Percentiles rank a stretch among this genome's conserved stretches.
Evolutionary conservation across 768 basidiomycete genomes (phyloP).

Genomic region (Amanita pseudoporphyria): DNA sequence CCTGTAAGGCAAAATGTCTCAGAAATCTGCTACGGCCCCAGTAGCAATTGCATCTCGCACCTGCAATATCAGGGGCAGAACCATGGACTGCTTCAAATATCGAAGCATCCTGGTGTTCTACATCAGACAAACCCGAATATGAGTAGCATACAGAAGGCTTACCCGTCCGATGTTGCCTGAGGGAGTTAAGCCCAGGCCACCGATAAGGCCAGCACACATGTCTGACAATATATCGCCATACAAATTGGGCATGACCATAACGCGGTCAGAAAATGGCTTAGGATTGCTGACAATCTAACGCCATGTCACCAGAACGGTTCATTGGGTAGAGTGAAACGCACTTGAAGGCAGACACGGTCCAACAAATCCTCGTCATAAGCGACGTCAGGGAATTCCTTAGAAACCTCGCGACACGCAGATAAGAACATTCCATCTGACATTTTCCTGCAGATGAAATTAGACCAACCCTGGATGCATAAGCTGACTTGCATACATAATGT

Average conservation of each 20-base stretch:
- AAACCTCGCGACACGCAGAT: conserved; percentile 91
- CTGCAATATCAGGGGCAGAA: conserved; percentile 98
- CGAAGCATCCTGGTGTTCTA: conserved; percentile 73
- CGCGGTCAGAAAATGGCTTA: conserved; percentile 84
- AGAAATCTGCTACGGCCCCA: not conserved
- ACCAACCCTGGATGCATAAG: not conserved
- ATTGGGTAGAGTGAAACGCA: conserved; percentile 19
- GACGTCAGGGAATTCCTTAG: conserved; percentile 91
- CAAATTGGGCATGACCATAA: conserved; percentile 99
- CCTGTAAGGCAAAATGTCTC: conserved; percentile 29
- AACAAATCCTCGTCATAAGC: conserved; percentile 95
- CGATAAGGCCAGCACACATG: conserved; percentile 98
- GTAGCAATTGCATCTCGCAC: conserved; percentile 25
- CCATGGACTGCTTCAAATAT: conserved; percentile 99
- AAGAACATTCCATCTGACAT: conserved; percentile 99
- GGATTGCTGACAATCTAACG: conserved; percentile 85
- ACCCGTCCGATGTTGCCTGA: conserved; percentile 96
- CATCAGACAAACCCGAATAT: conserved; percentile 3
- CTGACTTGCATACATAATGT: conserved; percentile 73
- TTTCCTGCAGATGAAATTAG: conserved; percentile 53
- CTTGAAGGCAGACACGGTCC: conserved; percentile 92
- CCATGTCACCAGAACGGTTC: not conserved
- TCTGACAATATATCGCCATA: conserved; percentile 95
- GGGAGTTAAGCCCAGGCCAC: conserved; percentile 93
- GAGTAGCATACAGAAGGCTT: conserved; percentile 18